phyloP scores from a whole-genome alignment of 352 stramenopile species.

The Globisporangium ultimum region DNA sequence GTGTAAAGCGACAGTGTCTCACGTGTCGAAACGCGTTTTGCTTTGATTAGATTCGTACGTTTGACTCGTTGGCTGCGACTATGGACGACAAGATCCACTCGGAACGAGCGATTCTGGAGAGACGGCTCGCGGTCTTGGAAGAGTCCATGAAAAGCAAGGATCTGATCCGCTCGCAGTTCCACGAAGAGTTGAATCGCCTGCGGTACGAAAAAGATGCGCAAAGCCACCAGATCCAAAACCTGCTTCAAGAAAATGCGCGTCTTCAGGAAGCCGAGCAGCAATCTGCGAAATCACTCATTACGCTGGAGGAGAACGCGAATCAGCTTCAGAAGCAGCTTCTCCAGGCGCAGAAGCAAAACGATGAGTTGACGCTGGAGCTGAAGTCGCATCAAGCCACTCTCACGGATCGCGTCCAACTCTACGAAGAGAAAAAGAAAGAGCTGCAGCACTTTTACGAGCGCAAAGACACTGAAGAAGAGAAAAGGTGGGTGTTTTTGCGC shows the following conservation, averaged over 20 bases:
- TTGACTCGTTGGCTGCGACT: conserved; percentile 17
- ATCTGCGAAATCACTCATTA: conserved; percentile 20
- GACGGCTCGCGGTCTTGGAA: conserved; percentile 32
- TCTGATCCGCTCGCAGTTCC: conserved; percentile 16
- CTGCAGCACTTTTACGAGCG: conserved; percentile 59
- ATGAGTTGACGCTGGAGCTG: conserved; percentile 58
- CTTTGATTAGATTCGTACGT: conserved; percentile 30
- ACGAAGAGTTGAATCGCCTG: conserved; percentile 35
- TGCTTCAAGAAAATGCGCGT: conserved; percentile 28
- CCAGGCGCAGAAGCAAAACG: conserved; percentile 46
- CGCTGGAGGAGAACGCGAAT: conserved; percentile 31
- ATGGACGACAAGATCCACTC: conserved; percentile 36
- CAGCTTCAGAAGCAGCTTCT: conserved; percentile 54
- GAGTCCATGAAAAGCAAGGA: conserved; percentile 29
- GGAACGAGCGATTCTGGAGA: conserved; percentile 31
- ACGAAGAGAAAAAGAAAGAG: conserved; percentile 67
- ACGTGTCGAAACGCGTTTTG: not conserved
- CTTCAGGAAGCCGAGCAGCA: conserved; percentile 40
- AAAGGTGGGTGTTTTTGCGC: conserved; percentile 19
- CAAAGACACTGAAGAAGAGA: conserved; percentile 51
- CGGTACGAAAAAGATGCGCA: conserved; percentile 13
- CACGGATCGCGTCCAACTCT: conserved; percentile 45
- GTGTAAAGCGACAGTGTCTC: conserved; percentile 2
- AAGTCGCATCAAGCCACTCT: conserved; percentile 44
- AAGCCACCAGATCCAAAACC: conserved; percentile 19